phyloP scores from a whole-genome alignment of 495 filamentous ascomycete genomes.

The Aspergillus nidulans region DNA sequence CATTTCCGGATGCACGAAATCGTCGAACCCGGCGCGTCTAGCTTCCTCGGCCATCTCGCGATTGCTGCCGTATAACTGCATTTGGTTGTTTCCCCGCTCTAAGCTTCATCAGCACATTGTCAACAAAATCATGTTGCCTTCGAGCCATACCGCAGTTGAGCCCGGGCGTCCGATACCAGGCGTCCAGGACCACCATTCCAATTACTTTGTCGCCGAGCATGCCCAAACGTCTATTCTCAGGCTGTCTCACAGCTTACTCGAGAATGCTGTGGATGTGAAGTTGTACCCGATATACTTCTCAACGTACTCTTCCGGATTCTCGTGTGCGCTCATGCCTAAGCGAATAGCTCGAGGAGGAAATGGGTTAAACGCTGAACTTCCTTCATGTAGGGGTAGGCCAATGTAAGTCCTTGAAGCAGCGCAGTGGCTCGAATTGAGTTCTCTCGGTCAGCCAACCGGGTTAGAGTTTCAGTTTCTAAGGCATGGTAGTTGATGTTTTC shows the following conservation, averaged over 20 bases:
- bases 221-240: not conserved
- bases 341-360: not conserved
- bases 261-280: not conserved
- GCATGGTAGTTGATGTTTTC: too few relatives aligned
- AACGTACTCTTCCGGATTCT: not conserved
- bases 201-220: conserved; percentile 2
- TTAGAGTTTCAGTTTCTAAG: too few relatives aligned
- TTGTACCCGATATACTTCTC: not conserved
- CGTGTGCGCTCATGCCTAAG: not conserved
- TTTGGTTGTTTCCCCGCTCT: not conserved
- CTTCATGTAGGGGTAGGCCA: too few relatives aligned
- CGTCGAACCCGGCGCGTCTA: not conserved
- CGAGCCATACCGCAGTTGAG: not conserved
- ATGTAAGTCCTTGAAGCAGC: too few relatives aligned
- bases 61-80: not conserved
- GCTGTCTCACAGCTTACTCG: not conserved
- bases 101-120: not conserved
- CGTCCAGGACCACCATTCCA: not conserved
- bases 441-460: too few relatives aligned
- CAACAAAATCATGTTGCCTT: not conserved
- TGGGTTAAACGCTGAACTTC: too few relatives aligned
- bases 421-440: too few relatives aligned
- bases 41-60: not conserved
- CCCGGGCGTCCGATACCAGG: not conserved
- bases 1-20: not conserved